Base-by-base conservation (phyloP, 2,329 filamentous ascomycete species). In the Simplicillium aogashimaense region DNA sequence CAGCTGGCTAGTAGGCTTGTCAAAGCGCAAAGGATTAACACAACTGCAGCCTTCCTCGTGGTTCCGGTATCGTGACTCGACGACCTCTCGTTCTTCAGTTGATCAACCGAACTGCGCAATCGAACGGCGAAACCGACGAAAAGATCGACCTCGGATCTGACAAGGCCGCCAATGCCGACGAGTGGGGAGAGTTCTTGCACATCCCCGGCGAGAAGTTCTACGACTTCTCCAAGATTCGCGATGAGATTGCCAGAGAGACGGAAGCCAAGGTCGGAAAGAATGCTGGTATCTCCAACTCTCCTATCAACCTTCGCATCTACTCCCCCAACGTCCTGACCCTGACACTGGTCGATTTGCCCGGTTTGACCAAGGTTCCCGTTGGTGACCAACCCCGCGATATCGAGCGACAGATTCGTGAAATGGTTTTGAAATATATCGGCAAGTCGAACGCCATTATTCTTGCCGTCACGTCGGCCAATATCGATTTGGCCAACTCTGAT, bases 151-250 rank as follows among this genome's bases (percentile, higher is more conserved):
- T 71, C 43, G 80, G 77, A 41, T 79, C 74, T 50, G 92, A 97
- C 64, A 84, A 85, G 62, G 84, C 88, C 51, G 86, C 89, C 55
- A 98, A 98, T 63, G 64, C 76, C 15, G 88, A 97, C 58, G 92
- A 98, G 65, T 98, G 94, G 86, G 92, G 90, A 70, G 92, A 98
- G 72, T 98, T 98, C 66, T 73, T 98, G 48, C 92, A 98, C 64
- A 86, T 98, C 48, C 90, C 92, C 15, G 92, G 89, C 53, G 86
- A 97, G 66, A 97, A 97, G 66, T 97, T 94, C 70, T 81, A 81
- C 66, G 92, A 98, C 68, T 98, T 98, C 70, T 86, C 88, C 72
- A 95, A 95, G 73, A 95, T 98, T 56, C 80, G 92, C 54, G 92
- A 97, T 43, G 92, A 98, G 69, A 98, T 98, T 60, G 84, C 90